These are phyloP conservation scores for Incumbomyces delicatus DNA, from an alignment of 2,329 filamentous ascomycete species.

Conservation along the genomic window DNA sequence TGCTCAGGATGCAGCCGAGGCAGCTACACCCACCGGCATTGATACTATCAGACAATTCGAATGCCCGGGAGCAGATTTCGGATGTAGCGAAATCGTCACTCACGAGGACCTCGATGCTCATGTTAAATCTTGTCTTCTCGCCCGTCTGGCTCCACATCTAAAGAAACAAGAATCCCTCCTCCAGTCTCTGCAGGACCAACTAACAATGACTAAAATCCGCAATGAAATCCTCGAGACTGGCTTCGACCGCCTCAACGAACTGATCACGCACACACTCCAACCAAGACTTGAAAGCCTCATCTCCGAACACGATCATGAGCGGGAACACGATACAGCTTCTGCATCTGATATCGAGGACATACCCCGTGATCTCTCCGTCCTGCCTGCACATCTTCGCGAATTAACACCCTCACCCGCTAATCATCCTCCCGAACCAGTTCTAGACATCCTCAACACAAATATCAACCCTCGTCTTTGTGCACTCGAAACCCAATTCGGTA, in stretches of 20 bases:
- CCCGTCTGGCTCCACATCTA: slow-evolving; percentile 36
- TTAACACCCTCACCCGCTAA: slow-evolving; percentile 13
- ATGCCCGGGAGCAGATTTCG: slow-evolving; percentile 26
- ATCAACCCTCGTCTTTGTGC: slow-evolving; percentile 21
- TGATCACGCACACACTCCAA: slow-evolving; percentile 15
- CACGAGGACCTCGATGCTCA: slow-evolving; percentile 33
- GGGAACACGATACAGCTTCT: not conserved
- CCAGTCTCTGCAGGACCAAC: slow-evolving; percentile 34
- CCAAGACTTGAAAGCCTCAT: slow-evolving; percentile 10
- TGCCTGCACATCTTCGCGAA: slow-evolving; percentile 16
- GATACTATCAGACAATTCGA: slow-evolving; percentile 8
- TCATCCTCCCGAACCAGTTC: slow-evolving; percentile 8
- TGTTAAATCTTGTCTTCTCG: slow-evolving; percentile 41
- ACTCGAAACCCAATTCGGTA: slow-evolving; percentile 14
- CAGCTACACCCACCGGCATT: slow-evolving; percentile 2
- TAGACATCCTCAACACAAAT: slow-evolving; percentile 8
- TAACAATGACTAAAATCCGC: slow-evolving; percentile 35
- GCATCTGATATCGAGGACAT: slow-evolving; percentile 17
- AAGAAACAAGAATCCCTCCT: slow-evolving; percentile 34
- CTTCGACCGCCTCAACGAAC: slow-evolving; percentile 30
- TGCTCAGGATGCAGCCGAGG: not conserved
- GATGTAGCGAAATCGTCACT: slow-evolving; percentile 32
- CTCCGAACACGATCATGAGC: slow-evolving; percentile 9
- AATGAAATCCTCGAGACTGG: slow-evolving; percentile 40
- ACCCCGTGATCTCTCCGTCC: slow-evolving; percentile 16